Evolutionary conservation across 257 asterid genomes (phyloP), one percentile per base, ranked within the genome.

Genomic region (Datura wrightii): DNA sequence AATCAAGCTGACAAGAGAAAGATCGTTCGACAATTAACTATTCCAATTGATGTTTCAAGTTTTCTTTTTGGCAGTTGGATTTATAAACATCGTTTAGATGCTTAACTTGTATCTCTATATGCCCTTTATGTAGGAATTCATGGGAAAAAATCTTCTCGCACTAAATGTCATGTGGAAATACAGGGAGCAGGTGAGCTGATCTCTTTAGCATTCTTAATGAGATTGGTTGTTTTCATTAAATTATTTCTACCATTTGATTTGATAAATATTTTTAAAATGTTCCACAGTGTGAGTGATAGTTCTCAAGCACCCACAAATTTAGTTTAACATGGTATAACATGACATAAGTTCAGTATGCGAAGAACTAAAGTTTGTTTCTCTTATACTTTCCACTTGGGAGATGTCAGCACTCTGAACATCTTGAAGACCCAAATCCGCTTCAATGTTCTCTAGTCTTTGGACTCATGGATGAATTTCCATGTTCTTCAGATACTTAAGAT

Each of bases 91-190:
- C 0, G 11, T 34, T 82, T 82, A 36, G 46, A 63, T 19, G 58
- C 46, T 42, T 80, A 1, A 42, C 60, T 7, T 85, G 48, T 81
- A 4, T 53, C 80, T 59, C 54, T 59, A 8, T 41, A 67, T 87
- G 13, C 58, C 53, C 55, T 80, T 53, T 67, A 13, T 83, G 90
- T 91, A 96, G 98, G 99, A 96, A 89, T 96, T 96, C 93, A 94
- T 96, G 99, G 99, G 99, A 46, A 91, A 92, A 88, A 96, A 96
- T 87, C 97, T 96, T 83, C 98, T 96, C 6, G 99, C 99, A 19
- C 60, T 96, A 88, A 96, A 96, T 86, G 99, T 96, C 55, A 96
- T 96, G 99, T 96, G 99, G 99, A 96, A 96, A 87, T 96, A 96
- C 88, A 90, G 89, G 96, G 99, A 96, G 90, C 98, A 96, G 97